Evolutionary conservation across 2,329 filamentous ascomycete genomes (phyloP).

Genomic region (Anisogramma anomala): DNA sequence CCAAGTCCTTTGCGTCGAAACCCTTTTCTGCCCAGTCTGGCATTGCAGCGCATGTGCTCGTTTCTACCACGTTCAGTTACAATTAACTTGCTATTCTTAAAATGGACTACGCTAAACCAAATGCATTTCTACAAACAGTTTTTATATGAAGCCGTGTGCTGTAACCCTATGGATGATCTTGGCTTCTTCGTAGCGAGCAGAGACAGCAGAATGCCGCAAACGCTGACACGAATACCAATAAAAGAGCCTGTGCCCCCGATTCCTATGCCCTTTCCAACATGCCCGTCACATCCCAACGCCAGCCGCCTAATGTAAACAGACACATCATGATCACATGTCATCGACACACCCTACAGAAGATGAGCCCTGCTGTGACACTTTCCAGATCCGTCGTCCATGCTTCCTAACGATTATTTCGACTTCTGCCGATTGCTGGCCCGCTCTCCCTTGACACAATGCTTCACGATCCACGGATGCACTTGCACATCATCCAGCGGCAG

Average conservation of each 20-base stretch:
- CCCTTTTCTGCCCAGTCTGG: too few species aligned
- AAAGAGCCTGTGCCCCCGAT: background rate
- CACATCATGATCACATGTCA: slow-evolving; percentile 1
- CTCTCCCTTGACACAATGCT: slow-evolving; percentile 70
- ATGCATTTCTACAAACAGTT: slow-evolving; percentile 9
- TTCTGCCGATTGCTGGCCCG: slow-evolving; percentile 40
- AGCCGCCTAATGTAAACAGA: slow-evolving; percentile 8
- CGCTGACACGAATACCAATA: slow-evolving; percentile 11
- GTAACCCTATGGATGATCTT: background rate
- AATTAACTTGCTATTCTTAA: too few species aligned
- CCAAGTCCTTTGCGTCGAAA: too few species aligned
- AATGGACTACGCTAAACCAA: slow-evolving; percentile 11
- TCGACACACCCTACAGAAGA: background rate
- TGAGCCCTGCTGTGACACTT: background rate
- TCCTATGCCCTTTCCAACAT: background rate
- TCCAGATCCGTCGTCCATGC: background rate
- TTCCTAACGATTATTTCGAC: slow-evolving; percentile 18
- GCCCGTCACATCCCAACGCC: slow-evolving; percentile 9
- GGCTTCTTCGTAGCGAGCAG: background rate
- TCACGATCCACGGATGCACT: slow-evolving; percentile 89
- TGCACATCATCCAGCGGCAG: slow-evolving; percentile 83
- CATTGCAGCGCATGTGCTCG: too few species aligned
- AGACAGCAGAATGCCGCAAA: background rate
- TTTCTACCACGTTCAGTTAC: too few species aligned
- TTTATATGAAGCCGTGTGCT: slow-evolving; percentile 3